Percentiles rank a stretch among this genome's conserved stretches.
These are phyloP conservation scores for Chloromonas sp. DNA, from an alignment of 163 green algal genomes.

Conservation along the genomic window DNA sequence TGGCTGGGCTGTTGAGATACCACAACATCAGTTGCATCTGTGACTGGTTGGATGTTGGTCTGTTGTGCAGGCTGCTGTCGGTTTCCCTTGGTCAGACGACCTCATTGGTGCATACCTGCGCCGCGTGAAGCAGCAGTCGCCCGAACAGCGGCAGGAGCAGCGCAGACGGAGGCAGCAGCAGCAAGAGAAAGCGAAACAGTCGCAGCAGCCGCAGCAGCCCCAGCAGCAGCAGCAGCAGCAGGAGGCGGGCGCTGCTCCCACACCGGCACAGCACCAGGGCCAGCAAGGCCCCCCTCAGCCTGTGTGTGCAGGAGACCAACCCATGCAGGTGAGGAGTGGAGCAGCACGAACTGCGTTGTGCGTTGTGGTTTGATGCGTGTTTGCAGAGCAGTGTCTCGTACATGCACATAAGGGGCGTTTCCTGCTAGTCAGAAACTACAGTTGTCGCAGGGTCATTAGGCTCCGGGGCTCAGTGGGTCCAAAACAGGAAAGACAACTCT, in stretches of 20 bases:
- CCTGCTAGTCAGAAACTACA: too few relatives aligned
- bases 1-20: not conserved
- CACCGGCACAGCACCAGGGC: not conserved
- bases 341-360: not conserved
- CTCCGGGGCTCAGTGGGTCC: too few relatives aligned
- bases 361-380: not conserved
- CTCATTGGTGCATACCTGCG: conserved; percentile 16
- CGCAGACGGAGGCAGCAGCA: not conserved
- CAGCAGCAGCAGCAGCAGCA: not conserved
- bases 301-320: too few relatives aligned
- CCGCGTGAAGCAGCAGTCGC: not conserved
- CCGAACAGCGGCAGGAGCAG: conserved; percentile 5
- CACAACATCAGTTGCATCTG: too few relatives aligned
- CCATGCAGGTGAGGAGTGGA: not conserved
- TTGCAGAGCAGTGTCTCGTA: too few relatives aligned
- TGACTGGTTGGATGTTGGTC: too few relatives aligned
- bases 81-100: conserved; percentile 26
- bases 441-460: too few relatives aligned
- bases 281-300: too few relatives aligned
- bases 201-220: not conserved
- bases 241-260: not conserved
- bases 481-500: too few relatives aligned
- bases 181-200: not conserved
- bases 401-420: too few relatives aligned
- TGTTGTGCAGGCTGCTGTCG: conserved; percentile 3